Evolutionary conservation across 176 grass and related monocot genomes (phyloP), one percentile per base, ranked within the genome.

Genomic region (Oryza coarctata): DNA sequence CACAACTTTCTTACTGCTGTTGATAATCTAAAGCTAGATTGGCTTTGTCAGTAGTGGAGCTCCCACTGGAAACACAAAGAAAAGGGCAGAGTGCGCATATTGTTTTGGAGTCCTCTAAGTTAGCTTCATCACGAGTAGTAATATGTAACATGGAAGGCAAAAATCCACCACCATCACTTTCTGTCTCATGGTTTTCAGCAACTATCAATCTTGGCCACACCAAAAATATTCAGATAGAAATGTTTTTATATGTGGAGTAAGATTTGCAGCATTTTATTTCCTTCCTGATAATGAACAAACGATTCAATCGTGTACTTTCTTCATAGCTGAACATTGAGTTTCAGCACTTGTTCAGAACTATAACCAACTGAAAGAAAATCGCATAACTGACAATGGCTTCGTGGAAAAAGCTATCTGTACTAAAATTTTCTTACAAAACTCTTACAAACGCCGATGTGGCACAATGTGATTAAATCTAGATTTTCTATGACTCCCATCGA

Each of bases 41-140:
- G 64, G 10, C 78, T 85, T 71, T 82, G 83, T 58, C 65, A 85
- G 83, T 85, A 85, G 83, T 85, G 83, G 83, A 50, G 55, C 60
- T 81, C 83, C 77, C 83, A 89, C 83, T 85, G 77, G 40, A 27
- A 77, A 27, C 27, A 18, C 30, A 66, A 63, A 31, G 45, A 12
- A 71, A 65, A 55, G 6, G 31, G 12, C 52, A 31, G 31, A 55
- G 69, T 7, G 29, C 34, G 9, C 62, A 68, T 7, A 60, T 47
- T 88, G 68, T 34, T 78, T 72, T 73, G 58, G 58, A 65, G 52
- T 34, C 10, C 44, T 70, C 8, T 52, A 41, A 65, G 55, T 68
- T 78, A 75, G 17, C 69, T 55, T 63, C 63, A 35, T 18, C 45
- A 20, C 22, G 69, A 57, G 15, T 45, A 39, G 36, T 38, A 13